These are phyloP conservation scores for Tinospora cordifolia DNA, from an alignment of 164 flowering plant species.

Conservation along the genomic window DNA sequence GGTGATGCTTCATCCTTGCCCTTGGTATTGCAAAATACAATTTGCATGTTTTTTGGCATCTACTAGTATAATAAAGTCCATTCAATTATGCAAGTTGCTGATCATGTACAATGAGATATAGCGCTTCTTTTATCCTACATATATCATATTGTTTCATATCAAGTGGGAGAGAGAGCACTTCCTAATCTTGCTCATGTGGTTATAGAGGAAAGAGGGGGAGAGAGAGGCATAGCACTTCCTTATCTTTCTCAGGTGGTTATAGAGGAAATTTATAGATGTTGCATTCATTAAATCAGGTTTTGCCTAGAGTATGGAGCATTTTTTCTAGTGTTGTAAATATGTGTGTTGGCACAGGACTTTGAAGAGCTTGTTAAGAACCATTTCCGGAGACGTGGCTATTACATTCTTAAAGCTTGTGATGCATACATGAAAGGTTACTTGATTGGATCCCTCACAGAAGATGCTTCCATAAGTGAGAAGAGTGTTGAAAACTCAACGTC, in stretches of 20 bases:
- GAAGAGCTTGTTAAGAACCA: slow-evolving; percentile 72
- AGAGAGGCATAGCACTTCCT: too few relatives aligned
- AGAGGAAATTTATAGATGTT: neutral
- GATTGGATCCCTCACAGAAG: slow-evolving; percentile 74
- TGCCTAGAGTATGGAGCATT: neutral
- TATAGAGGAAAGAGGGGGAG: too few relatives aligned
- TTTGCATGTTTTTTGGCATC: too few relatives aligned
- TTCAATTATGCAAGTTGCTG: too few relatives aligned
- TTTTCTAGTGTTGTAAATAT: neutral
- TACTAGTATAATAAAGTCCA: too few relatives aligned
- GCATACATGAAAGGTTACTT: slow-evolving; percentile 79
- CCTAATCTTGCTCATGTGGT: too few relatives aligned
- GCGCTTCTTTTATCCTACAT: too few relatives aligned
- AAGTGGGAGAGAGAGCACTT: too few relatives aligned
- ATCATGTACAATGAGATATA: too few relatives aligned
- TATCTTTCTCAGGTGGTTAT: neutral
- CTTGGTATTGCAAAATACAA: too few relatives aligned
- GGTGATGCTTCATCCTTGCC: too few relatives aligned
- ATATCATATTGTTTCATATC: too few relatives aligned
- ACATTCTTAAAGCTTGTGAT: slow-evolving; percentile 91
- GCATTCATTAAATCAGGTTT: neutral
- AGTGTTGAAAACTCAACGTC: slow-evolving; percentile 54
- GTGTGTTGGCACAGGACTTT: slow-evolving; percentile 52
- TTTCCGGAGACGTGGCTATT: slow-evolving; percentile 71
- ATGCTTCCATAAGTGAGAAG: slow-evolving; percentile 49